Conservation (phyloP, 1,284 basidiomycete species). For the Cryptococcus amylolentus region DNA sequence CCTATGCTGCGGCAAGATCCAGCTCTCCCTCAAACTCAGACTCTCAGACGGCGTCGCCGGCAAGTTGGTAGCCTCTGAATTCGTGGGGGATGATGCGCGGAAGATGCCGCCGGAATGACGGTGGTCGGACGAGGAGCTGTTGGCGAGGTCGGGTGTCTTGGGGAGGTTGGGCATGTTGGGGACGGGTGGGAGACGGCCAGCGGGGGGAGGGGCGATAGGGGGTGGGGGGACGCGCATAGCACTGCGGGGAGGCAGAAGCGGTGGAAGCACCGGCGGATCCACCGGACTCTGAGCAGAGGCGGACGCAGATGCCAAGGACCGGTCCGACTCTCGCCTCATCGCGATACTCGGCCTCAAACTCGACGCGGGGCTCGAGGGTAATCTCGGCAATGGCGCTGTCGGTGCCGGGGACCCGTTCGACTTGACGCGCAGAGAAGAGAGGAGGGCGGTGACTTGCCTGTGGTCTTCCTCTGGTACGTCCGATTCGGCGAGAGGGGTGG, state of each 20-base stretch:
- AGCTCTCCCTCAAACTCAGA: constrained; percentile 21
- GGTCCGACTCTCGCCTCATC: background rate
- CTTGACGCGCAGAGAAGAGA: constrained; percentile 13
- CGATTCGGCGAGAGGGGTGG: background rate
- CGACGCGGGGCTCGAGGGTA: background rate
- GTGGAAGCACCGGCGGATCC: background rate
- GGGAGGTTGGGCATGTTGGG: constrained; percentile 7
- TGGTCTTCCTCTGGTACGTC: background rate
- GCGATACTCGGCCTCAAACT: background rate
- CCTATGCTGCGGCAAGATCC: constrained; percentile 11
- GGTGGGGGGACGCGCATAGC: background rate
- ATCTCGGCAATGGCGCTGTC: too few relatives aligned
- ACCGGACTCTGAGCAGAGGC: background rate
- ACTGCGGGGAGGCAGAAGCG: background rate
- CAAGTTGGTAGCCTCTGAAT: constrained; percentile 29
- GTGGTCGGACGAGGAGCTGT: background rate
- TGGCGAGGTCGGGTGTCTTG: background rate
- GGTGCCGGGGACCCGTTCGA: too few relatives aligned
- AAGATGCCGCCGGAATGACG: background rate
- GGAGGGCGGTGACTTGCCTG: constrained; percentile 14
- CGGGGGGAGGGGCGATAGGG: constrained; percentile 1
- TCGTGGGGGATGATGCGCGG: constrained; percentile 27
- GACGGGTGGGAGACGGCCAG: background rate
- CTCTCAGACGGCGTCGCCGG: constrained; percentile 33
- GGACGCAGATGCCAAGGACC: background rate